Evolutionary conservation across 1,139 yeast genomes (phyloP), one percentile per base, ranked within the genome.

Genomic region (Sugiyamaella sp.): DNA sequence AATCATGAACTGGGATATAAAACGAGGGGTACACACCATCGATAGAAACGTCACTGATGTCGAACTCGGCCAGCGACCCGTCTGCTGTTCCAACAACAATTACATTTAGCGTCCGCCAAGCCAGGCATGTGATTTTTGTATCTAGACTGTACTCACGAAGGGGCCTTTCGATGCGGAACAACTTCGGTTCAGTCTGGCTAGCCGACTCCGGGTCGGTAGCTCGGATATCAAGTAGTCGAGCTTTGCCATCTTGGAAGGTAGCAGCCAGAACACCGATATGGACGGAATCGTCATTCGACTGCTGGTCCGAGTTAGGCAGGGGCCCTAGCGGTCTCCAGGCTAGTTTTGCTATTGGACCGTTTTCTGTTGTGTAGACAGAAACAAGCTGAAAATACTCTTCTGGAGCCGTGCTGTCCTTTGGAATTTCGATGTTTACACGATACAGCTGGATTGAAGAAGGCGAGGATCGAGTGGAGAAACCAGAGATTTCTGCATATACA

Each of bases 1-100:
- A 76, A 10, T 79, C 79, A 27, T 81, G 79, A 1, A 83, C 63
- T 14, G 78, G 77, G 22, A 66, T 62, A 29, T 73, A 64, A 43
- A 71, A 84, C 0, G 85, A 79, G 0, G 90, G 90, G 1, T 65
- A 54, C 4, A 25, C 48, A 17, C 50, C 55, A 2, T 57, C 60
- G 0, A 61, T 47, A 1, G 55, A 41, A 12, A 25, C 47, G 38
- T 61, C 64, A 10, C 63, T 52, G 1, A 86, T 65, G 25, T 79
- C 74, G 62, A 80, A 85, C 63, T 87, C 95, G 0, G 84, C 85
- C 5, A 89, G 69, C 35, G 74, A 74, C 0, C 97, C 97, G 54
- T 81, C 80, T 0, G 76, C 70, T 5, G 84, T 77, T 0, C 96
- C 96, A 29, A 83, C 81, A 0, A 85, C 65, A 1, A 89, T 63